These are phyloP conservation scores for Neckera pumila DNA, from an alignment of 225 moss, liverwort and hornwort species.

Conservation along the genomic window DNA sequence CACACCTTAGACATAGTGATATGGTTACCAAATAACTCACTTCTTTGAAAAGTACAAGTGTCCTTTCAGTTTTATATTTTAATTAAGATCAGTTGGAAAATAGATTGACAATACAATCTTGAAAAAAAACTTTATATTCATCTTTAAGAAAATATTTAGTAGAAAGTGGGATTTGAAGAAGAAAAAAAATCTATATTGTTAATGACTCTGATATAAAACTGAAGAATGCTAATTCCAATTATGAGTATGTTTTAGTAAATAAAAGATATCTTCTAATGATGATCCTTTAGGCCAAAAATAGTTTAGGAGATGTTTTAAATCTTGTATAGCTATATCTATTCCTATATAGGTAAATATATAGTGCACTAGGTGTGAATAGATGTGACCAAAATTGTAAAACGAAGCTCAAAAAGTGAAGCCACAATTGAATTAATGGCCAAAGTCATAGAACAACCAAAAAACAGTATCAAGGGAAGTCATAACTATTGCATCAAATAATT, in stretches of 20 bases:
- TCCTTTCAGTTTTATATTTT: not conserved
- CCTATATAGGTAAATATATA: too few relatives aligned
- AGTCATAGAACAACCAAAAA: not conserved
- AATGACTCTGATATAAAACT: not conserved
- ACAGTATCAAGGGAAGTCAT: too few relatives aligned
- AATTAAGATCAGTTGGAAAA: not conserved
- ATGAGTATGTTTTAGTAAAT: not conserved
- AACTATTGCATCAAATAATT: not conserved
- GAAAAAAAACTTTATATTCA: not conserved
- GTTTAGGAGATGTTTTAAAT: too few relatives aligned
- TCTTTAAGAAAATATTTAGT: not conserved
- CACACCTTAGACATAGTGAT: not conserved
- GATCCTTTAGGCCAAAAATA: too few relatives aligned
- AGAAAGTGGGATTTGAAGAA: not conserved
- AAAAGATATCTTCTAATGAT: too few relatives aligned
- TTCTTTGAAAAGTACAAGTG: not conserved
- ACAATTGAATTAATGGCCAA: accelerated
- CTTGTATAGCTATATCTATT: too few relatives aligned
- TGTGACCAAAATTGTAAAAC: too few relatives aligned
- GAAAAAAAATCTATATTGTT: too few relatives aligned
- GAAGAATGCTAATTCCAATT: not conserved
- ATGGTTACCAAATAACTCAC: not conserved
- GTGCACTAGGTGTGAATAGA: too few relatives aligned
- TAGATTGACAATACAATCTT: too few relatives aligned
- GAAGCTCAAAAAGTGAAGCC: too few relatives aligned